Evolutionary conservation across 2,329 filamentous ascomycete genomes (phyloP).

Genomic region (Cladosporium sp.): DNA sequence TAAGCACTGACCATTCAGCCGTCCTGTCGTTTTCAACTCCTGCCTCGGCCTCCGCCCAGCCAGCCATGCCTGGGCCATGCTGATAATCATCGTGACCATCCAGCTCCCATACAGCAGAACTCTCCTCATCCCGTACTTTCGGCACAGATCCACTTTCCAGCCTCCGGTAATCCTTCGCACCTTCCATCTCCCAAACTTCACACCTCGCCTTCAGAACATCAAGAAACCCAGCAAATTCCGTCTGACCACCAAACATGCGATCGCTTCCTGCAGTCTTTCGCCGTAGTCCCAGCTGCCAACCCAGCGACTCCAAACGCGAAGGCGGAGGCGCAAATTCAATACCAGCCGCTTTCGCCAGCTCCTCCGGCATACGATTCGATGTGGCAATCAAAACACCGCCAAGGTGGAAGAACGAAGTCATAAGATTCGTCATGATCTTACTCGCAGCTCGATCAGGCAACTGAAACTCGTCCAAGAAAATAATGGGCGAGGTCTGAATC

Average conservation of each 20-base stretch:
- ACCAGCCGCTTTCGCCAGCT: conserved; percentile 70
- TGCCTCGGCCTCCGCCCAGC: conserved; percentile 12
- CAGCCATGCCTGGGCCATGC: conserved; percentile 19
- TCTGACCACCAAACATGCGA: conserved; percentile 56
- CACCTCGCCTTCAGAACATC: conserved; percentile 73
- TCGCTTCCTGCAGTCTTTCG: conserved; percentile 36
- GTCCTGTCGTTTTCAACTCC: not conserved
- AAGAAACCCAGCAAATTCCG: conserved; percentile 72
- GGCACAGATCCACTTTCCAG: conserved; percentile 43
- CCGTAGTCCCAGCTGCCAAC: conserved; percentile 30
- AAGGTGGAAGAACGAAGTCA: conserved; percentile 76
- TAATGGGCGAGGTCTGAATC: conserved; percentile 67
- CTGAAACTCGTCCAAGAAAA: conserved; percentile 82
- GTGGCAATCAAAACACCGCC: conserved; percentile 77
- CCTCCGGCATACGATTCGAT: conserved; percentile 79
- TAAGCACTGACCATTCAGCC: conserved; percentile 3
- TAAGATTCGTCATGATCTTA: conserved; percentile 74
- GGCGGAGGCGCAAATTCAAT: conserved; percentile 61
- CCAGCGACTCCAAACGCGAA: conserved; percentile 34
- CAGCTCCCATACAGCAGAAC: conserved; percentile 18
- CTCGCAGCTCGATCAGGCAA: conserved; percentile 72
- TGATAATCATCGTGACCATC: conserved; percentile 25
- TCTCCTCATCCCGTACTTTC: conserved; percentile 17
- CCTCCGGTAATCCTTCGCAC: conserved; percentile 64
- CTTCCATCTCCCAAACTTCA: conserved; percentile 81